phyloP scores from a whole-genome alignment of 345 rosid species.

The Moricandia arvensis region DNA sequence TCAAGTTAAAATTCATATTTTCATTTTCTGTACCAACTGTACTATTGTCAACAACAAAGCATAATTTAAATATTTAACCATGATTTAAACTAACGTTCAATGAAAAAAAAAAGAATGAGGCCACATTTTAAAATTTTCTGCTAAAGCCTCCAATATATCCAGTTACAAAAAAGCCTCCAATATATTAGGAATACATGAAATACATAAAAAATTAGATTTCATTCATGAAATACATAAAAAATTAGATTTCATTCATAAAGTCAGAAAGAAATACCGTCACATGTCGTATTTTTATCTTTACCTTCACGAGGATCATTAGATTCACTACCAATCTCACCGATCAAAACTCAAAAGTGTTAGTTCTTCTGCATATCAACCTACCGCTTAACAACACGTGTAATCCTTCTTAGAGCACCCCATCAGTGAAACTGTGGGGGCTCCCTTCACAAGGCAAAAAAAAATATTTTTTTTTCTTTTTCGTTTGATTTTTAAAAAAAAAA shows the following conservation, averaged over 20 bases:
- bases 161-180: no score
- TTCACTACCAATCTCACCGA: conserved; percentile 4
- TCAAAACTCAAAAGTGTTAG: neutral
- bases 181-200: no score
- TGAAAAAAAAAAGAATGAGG: neutral
- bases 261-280: neutral
- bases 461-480: no score
- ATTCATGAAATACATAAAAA: neutral
- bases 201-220: neutral
- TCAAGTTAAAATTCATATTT: neutral
- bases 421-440: no score
- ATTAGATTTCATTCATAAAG: neutral
- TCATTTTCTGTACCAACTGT: neutral
- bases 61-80: neutral
- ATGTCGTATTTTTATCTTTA: neutral
- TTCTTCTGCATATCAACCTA: no score
- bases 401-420: no score
- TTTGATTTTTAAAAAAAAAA: no score
- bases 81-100: neutral
- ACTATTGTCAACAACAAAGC: neutral
- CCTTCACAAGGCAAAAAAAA: no score
- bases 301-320: conserved; percentile 16
- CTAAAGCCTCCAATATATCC: neutral
- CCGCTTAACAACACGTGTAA: conserved; percentile 10
- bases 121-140: neutral